Conservation (phyloP, 257 asterid genomes). For the Solanum etuberosum region DNA sequence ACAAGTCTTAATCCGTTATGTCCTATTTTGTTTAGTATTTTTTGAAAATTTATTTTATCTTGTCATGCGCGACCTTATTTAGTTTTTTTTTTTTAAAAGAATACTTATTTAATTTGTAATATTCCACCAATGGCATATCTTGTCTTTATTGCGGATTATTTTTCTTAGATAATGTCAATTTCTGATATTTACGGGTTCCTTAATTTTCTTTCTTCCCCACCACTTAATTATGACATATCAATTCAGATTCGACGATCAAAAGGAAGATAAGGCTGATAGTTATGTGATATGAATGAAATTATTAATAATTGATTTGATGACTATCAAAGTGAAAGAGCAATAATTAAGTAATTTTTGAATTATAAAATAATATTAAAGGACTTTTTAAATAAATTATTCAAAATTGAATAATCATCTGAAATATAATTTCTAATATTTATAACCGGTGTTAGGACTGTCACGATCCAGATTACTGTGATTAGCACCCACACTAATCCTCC, state of each 20-base stretch:
- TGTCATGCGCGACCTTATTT: background rate
- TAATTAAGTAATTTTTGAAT: too few species aligned
- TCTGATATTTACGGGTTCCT: background rate
- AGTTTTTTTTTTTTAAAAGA: too few species aligned
- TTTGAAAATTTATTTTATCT: too few species aligned
- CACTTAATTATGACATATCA: background rate
- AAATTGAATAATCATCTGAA: too few species aligned
- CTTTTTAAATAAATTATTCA: too few species aligned
- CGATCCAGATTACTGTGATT: too few species aligned
- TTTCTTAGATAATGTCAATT: background rate
- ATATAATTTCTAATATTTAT: background rate
- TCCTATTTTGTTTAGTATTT: background rate
- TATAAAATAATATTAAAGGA: too few species aligned
- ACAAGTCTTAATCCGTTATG: background rate
- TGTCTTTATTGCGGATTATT: background rate
- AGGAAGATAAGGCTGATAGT: background rate
- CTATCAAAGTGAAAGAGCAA: too few species aligned
- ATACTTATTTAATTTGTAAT: too few species aligned
- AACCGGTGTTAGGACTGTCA: background rate
- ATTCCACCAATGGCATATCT: background rate
- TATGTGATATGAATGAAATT: background rate
- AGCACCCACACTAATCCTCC: too few species aligned
- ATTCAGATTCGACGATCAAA: background rate
- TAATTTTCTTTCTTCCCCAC: background rate
- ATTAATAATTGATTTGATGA: background rate